A percentile compares a stretch with the other conserved stretches of the same genome.
These are phyloP conservation scores for Cyclotella choctawhatcheeana DNA, from an alignment of 108 stramenopile species.

Conservation along the genomic window DNA sequence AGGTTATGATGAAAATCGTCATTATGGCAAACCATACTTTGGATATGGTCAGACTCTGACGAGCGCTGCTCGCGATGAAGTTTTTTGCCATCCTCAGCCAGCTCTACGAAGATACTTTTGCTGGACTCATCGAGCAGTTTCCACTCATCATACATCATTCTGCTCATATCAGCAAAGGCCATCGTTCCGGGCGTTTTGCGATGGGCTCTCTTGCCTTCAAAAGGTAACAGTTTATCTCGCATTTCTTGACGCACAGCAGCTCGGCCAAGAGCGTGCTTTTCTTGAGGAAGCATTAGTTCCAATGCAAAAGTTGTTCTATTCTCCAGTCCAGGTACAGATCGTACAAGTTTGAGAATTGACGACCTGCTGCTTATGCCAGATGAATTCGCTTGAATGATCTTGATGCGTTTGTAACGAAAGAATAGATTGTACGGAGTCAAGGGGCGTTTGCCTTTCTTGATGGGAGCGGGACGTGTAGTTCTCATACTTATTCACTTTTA, in stretches of 20 bases:
- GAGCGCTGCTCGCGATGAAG: background rate
- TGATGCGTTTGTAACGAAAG: constrained; percentile 20
- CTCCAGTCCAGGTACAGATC: constrained; percentile 18
- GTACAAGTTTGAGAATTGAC: constrained; percentile 4
- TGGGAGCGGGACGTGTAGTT: too few species aligned
- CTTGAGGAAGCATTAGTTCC: background rate
- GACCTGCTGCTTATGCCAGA: background rate
- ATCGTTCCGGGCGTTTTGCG: constrained; percentile 16
- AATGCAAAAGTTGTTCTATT: background rate
- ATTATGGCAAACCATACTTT: too few species aligned
- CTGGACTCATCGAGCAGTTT: constrained; percentile 3
- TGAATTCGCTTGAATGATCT: background rate
- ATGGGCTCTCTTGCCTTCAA: constrained; percentile 15
- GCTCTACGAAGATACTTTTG: constrained; percentile 6
- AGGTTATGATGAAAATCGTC: too few species aligned
- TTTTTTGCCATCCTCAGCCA: constrained; percentile 19
- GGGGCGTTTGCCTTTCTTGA: constrained; percentile 19
- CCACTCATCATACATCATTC: constrained; percentile 15
- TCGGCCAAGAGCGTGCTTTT: background rate
- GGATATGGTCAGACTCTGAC: too few species aligned
- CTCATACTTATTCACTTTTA: too few species aligned
- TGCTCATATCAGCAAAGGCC: constrained; percentile 19
- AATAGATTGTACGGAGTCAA: constrained; percentile 28
- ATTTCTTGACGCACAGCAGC: constrained; percentile 7
- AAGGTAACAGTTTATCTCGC: constrained; percentile 5